Percentiles rank a stretch among this genome's conserved stretches.
Conservation (phyloP, 2,329 filamentous ascomycete genomes). For the Penicillium nordicum region DNA sequence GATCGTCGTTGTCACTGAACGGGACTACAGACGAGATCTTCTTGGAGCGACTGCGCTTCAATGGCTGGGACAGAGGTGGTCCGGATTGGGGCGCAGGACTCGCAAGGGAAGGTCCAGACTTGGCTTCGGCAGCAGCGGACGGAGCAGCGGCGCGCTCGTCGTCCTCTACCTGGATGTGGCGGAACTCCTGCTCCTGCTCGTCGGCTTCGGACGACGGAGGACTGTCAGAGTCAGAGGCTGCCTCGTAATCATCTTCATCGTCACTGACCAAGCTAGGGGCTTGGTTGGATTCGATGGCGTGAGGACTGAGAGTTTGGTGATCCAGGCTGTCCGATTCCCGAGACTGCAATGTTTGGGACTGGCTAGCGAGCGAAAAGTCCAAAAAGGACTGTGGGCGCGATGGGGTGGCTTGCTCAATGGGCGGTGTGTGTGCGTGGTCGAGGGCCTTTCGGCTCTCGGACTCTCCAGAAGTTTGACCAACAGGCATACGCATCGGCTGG, state of each 20-base stretch:
- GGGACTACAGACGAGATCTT: conserved; percentile 30
- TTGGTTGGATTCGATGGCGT: conserved; percentile 68
- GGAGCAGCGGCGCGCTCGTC: conserved; percentile 40
- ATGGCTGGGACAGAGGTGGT: conserved; percentile 28
- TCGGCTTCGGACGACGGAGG: conserved; percentile 47
- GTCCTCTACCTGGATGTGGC: conserved; percentile 46
- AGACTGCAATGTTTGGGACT: conserved; percentile 12
- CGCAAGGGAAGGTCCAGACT: conserved; percentile 32
- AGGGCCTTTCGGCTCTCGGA: conserved; percentile 58
- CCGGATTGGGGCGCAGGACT: conserved; percentile 27
- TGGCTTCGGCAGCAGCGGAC: conserved; percentile 34
- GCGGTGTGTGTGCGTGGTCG: conserved; percentile 39
- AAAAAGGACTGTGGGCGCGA: conserved; percentile 28
- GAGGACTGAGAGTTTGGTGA: conserved; percentile 61
- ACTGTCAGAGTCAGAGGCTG: conserved; percentile 61
- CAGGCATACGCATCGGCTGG: conserved; percentile 57
- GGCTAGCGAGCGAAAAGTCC: conserved; percentile 47
- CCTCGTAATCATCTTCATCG: conserved; percentile 69
- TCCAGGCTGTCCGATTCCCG: conserved; percentile 47
- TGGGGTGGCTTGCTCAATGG: conserved; percentile 42
- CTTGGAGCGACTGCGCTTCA: conserved; percentile 32
- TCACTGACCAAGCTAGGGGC: conserved; percentile 77
- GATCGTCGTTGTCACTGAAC: conserved; percentile 32
- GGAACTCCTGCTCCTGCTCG: conserved; percentile 52
- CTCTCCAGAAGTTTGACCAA: conserved; percentile 48